phyloP scores from a whole-genome alignment of 441 rosid species.

The Populus tomentosa region DNA sequence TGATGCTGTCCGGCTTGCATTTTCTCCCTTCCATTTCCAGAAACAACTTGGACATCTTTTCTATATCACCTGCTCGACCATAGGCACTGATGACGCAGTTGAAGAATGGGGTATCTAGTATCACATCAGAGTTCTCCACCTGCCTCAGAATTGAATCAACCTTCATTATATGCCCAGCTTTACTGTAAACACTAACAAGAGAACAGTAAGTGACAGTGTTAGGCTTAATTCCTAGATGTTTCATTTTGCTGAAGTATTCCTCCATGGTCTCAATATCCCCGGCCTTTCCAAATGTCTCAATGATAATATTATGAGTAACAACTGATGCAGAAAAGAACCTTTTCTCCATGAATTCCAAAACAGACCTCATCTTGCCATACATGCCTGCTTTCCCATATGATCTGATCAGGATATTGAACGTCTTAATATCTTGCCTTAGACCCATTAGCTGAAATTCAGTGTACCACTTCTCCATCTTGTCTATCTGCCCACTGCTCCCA shows the following conservation, averaged over 20 bases:
- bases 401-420: slow-evolving; percentile 60
- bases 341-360: slow-evolving; percentile 62
- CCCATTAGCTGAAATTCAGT: slow-evolving; percentile 71
- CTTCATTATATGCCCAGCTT: slow-evolving; percentile 49
- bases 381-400: slow-evolving; percentile 63
- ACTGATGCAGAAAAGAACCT: slow-evolving; percentile 50
- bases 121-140: slow-evolving; percentile 70
- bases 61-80: slow-evolving; percentile 62
- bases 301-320: slow-evolving; percentile 58
- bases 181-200: slow-evolving; percentile 58
- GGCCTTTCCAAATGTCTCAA: slow-evolving; percentile 66
- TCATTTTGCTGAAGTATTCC: slow-evolving; percentile 56
- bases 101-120: slow-evolving; percentile 70
- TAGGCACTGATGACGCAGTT: slow-evolving; percentile 76
- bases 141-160: slow-evolving; percentile 73
- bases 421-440: slow-evolving; percentile 52
- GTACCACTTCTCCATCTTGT: slow-evolving; percentile 74
- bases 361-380: slow-evolving; percentile 60
- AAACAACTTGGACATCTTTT: slow-evolving; percentile 60
- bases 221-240: slow-evolving; percentile 79
- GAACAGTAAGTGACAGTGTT: slow-evolving; percentile 70
- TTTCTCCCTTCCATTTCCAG: slow-evolving; percentile 57
- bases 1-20: slow-evolving; percentile 61
- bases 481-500: slow-evolving; percentile 50
- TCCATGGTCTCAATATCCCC: slow-evolving; percentile 62